Conservation (phyloP, 1,139 yeast genomes). For the Meyerozyma athensensis region DNA sequence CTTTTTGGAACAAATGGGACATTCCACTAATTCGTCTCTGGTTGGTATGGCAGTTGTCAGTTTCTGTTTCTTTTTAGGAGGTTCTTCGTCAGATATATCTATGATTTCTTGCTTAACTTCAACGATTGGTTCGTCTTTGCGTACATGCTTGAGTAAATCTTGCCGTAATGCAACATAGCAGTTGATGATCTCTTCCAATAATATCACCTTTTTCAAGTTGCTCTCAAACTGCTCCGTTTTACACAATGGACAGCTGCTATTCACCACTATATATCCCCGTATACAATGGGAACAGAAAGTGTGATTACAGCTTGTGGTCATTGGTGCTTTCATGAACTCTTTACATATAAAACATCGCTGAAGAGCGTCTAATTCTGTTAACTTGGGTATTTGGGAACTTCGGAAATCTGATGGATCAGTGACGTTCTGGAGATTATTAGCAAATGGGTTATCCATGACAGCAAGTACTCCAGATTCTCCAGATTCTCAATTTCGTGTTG, state of each 20-base stretch:
- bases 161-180: conserved; percentile 49
- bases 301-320: conserved; percentile 81
- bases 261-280: conserved; percentile 58
- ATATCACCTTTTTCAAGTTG: conserved; percentile 58
- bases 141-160: conserved; percentile 21
- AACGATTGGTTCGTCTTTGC: conserved; percentile 10
- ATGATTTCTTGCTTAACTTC: conserved; percentile 13
- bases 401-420: conserved; percentile 75
- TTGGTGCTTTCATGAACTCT: conserved; percentile 78
- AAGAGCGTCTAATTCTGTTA: conserved; percentile 62
- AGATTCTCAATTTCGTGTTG: not conserved
- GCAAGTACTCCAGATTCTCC: not conserved
- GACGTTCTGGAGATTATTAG: conserved; percentile 20
- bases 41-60: conserved; percentile 11
- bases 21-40: conserved; percentile 37
- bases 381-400: conserved; percentile 46
- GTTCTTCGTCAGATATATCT: conserved; percentile 16
- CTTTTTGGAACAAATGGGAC: conserved; percentile 65
- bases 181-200: conserved; percentile 68
- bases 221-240: conserved; percentile 68
- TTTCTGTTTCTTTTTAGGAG: conserved; percentile 7
- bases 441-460: conserved; percentile 11
- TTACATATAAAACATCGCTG: conserved; percentile 90
- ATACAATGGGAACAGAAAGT: conserved; percentile 90
- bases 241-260: conserved; percentile 76